These are phyloP conservation scores for Lipomyces orientalis DNA, from an alignment of 805 yeast species.

Conservation along the genomic window DNA sequence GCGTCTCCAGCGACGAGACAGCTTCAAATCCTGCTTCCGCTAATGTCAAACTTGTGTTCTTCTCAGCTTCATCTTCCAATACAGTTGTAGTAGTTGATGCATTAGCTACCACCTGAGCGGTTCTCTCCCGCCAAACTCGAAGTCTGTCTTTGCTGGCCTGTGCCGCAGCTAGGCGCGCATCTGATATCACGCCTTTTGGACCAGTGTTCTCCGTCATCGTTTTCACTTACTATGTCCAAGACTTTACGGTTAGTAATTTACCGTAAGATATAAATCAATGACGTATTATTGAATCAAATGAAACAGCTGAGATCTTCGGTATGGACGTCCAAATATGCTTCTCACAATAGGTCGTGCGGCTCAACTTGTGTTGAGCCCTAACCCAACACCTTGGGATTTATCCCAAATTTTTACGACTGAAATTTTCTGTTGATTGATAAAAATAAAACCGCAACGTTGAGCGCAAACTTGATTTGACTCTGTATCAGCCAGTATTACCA, in stretches of 20 bases:
- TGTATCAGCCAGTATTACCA: neutral
- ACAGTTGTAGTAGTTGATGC: conserved; percentile 15
- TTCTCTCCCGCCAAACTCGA: neutral
- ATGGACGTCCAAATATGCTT: too few species aligned
- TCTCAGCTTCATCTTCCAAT: conserved; percentile 14
- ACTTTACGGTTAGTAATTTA: neutral
- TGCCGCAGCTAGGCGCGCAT: conserved; percentile 11
- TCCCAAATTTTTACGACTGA: neutral
- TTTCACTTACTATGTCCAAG: neutral
- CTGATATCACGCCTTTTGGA: conserved; percentile 21
- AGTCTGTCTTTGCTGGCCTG: neutral
- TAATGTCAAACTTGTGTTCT: neutral
- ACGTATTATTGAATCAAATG: neutral
- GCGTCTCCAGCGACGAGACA: neutral
- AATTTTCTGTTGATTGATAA: neutral
- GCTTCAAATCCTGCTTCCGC: neutral
- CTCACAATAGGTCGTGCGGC: too few species aligned
- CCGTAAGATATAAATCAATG: neutral
- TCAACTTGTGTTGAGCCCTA: neutral
- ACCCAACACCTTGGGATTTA: conserved; percentile 1
- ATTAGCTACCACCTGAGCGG: conserved; percentile 7
- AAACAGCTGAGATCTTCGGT: too few species aligned
- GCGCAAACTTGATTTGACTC: neutral
- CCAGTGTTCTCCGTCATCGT: conserved; percentile 20
- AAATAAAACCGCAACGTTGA: neutral